Conservation (phyloP, 2,329 filamentous ascomycete genomes). For the Cladosporium sp. region DNA sequence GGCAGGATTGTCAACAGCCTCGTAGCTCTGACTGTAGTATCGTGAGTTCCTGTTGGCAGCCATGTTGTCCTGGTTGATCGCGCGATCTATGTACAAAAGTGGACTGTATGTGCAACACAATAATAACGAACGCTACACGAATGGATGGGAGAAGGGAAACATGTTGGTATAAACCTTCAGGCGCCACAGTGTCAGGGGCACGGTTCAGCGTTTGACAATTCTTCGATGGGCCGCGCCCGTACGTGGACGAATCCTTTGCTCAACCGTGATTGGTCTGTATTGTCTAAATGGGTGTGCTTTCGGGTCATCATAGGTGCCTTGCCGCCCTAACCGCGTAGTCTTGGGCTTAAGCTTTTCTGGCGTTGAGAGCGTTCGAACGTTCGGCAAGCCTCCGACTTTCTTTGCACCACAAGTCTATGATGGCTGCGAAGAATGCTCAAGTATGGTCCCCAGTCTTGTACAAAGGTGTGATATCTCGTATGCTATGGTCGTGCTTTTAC, state of each 20-base stretch:
- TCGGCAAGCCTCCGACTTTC: neutral
- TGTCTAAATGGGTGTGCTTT: neutral
- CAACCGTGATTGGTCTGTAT: neutral
- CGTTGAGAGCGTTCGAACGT: neutral
- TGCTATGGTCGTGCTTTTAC: neutral
- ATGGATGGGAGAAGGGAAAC: constrained; percentile 1
- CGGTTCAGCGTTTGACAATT: constrained; percentile 10
- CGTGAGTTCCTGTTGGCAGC: constrained; percentile 12
- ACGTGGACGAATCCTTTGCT: neutral
- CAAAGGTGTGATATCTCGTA: neutral
- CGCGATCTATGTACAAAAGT: neutral
- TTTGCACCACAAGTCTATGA: neutral
- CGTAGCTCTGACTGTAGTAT: constrained; percentile 14
- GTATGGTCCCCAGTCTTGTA: neutral
- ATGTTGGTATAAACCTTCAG: constrained; percentile 8
- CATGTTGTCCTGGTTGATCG: neutral
- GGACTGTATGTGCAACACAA: neutral
- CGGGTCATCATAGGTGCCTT: neutral
- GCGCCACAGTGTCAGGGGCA: constrained; percentile 9
- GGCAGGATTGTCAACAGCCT: constrained; percentile 7
- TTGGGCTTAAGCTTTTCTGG: constrained; percentile 4
- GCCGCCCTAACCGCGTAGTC: constrained; percentile 1
- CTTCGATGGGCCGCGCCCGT: constrained; percentile 3
- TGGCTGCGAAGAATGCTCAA: neutral
- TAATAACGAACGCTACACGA: neutral